A percentile compares a stretch with the other conserved stretches of the same genome.
Conservation (phyloP, 768 basidiomycete species). For the Leccinum longicurvipes region DNA sequence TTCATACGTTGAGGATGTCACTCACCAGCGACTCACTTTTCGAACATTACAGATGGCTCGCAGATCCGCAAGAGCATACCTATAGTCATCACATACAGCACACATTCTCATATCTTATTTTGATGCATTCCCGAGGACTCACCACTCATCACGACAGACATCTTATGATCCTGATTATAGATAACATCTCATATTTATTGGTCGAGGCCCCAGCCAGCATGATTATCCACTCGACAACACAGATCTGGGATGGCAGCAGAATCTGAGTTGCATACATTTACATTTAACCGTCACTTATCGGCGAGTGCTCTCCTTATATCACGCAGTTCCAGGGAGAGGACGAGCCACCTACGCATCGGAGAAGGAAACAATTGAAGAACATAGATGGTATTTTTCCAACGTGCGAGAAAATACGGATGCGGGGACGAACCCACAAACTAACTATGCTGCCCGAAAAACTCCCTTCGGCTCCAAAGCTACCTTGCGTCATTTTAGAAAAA, state of each 20-base stretch:
- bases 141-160: constrained; percentile 29
- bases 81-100: constrained; percentile 27
- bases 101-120: constrained; percentile 14
- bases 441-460: not conserved
- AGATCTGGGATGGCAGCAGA: not conserved
- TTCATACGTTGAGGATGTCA: not conserved
- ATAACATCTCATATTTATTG: constrained; percentile 11
- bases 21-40: not conserved
- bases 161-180: constrained; percentile 29
- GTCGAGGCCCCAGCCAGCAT: not conserved
- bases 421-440: not conserved
- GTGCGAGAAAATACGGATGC: not conserved
- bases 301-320: not conserved
- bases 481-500: too few relatives aligned
- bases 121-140: constrained; percentile 21
- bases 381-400: not conserved
- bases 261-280: not conserved
- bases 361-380: not conserved
- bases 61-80: constrained; percentile 48
- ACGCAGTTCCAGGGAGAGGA: not conserved
- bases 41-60: constrained; percentile 45
- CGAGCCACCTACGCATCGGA: not conserved
- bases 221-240: not conserved
- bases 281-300: not conserved
- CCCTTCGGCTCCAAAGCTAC: too few relatives aligned